Evolutionary conservation across 345 rosid genomes (phyloP).

Genomic region (Lepidium didymum): DNA sequence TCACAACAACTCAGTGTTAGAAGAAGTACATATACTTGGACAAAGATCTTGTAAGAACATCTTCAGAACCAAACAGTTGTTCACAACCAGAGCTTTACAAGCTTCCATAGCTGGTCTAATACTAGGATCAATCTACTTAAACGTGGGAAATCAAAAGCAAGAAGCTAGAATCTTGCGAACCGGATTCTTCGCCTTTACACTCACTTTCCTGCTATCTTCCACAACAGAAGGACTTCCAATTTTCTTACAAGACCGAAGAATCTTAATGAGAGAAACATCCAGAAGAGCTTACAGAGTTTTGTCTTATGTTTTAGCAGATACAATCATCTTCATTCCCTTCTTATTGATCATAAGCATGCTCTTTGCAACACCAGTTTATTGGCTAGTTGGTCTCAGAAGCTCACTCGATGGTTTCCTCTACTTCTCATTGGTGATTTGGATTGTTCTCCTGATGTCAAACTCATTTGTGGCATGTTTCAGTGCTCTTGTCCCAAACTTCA

Average conservation of each 20-base stretch:
- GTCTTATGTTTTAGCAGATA: constrained; percentile 66
- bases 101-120: constrained; percentile 61
- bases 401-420: constrained; percentile 53
- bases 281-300: constrained; percentile 68
- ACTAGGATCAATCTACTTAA: constrained; percentile 69
- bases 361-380: constrained; percentile 73
- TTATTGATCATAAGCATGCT: constrained; percentile 58
- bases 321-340: constrained; percentile 65
- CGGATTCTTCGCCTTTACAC: constrained; percentile 83
- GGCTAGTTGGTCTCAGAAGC: constrained; percentile 73
- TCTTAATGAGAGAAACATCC: constrained; percentile 69
- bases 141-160: constrained; percentile 43
- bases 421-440: constrained; percentile 71
- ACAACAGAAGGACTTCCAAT: constrained; percentile 87
- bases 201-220: constrained; percentile 80
- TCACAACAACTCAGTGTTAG: constrained; percentile 40
- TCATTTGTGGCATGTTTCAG: constrained; percentile 90
- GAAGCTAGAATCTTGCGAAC: constrained; percentile 42
- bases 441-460: constrained; percentile 59
- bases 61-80: constrained; percentile 76
- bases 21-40: constrained; percentile 61
- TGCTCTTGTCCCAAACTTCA: constrained; percentile 88
- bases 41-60: constrained; percentile 74
- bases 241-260: constrained; percentile 77
- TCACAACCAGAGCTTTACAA: constrained; percentile 64